Percentiles rank a stretch among this genome's conserved stretches.
phyloP scores from a whole-genome alignment of 768 basidiomycete genomes.

The Pisolithus sp. region DNA sequence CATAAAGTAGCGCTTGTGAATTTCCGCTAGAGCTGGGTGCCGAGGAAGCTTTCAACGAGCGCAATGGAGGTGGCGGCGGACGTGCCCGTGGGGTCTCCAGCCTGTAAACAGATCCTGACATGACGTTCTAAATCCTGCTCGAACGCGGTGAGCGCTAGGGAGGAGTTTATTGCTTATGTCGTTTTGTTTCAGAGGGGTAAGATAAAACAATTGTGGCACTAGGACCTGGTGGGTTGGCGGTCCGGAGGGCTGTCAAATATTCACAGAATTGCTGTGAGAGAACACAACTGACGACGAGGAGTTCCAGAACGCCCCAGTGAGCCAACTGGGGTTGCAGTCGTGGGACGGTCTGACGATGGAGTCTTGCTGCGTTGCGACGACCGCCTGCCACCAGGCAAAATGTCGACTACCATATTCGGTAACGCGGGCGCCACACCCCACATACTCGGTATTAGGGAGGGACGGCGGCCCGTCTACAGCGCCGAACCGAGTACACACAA shows the following conservation, averaged over 20 bases:
- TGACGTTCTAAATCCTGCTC: conserved; percentile 34
- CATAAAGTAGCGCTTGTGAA: conserved; percentile 66
- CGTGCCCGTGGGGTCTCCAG: conserved; percentile 59
- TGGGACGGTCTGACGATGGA: conserved; percentile 18
- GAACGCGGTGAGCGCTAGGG: conserved; percentile 13
- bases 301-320: not conserved
- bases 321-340: conserved; percentile 1
- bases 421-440: conserved; percentile 1
- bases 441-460: no score
- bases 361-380: conserved; percentile 26
- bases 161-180: not conserved
- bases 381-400: conserved; percentile 17
- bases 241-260: not conserved
- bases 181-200: not conserved
- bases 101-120: conserved; percentile 60
- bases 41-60: conserved; percentile 41
- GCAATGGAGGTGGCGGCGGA: conserved; percentile 52
- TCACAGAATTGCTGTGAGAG: not conserved
- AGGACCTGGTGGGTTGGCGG: conserved; percentile 12
- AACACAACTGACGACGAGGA: not conserved
- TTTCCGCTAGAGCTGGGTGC: conserved; percentile 38
- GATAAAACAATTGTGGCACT: not conserved
- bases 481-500: not conserved
- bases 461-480: not conserved
- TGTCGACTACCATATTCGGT: conserved; percentile 18